These are phyloP conservation scores for Chaetomium globosum DNA, from an alignment of 2,329 filamentous ascomycete genomes.

Conservation along the genomic window DNA sequence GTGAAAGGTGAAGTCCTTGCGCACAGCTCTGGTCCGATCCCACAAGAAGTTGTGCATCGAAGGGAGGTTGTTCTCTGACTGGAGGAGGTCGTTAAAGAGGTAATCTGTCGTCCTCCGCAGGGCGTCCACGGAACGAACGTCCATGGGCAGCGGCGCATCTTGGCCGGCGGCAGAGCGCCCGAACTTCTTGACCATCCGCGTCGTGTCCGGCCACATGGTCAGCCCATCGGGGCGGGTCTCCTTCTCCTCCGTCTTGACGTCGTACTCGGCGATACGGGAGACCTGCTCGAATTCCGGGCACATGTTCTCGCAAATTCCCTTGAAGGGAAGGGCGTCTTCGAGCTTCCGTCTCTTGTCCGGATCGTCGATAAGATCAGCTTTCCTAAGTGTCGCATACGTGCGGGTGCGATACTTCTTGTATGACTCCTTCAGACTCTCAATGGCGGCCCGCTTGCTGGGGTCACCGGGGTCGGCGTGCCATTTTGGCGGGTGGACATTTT, in stretches of 20 bases:
- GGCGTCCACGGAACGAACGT: slow-evolving; percentile 63
- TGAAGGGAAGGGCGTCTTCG: slow-evolving; percentile 66
- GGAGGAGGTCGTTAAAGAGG: slow-evolving; percentile 61
- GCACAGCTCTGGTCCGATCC: slow-evolving; percentile 68
- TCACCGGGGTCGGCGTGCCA: slow-evolving; percentile 61
- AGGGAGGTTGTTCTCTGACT: slow-evolving; percentile 57
- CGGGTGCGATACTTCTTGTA: slow-evolving; percentile 61
- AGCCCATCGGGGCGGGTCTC: slow-evolving; percentile 45
- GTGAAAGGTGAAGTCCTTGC: slow-evolving; percentile 70
- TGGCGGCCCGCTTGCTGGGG: slow-evolving; percentile 52
- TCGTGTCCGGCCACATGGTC: slow-evolving; percentile 51
- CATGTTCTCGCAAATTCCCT: slow-evolving; percentile 70
- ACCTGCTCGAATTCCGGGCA: slow-evolving; percentile 69
- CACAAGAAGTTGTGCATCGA: slow-evolving; percentile 65
- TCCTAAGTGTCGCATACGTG: slow-evolving; percentile 60
- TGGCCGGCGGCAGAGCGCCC: slow-evolving; percentile 69
- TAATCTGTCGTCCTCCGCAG: slow-evolving; percentile 65
- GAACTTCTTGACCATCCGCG: slow-evolving; percentile 67
- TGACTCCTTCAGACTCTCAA: slow-evolving; percentile 58
- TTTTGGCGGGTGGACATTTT: slow-evolving; percentile 56
- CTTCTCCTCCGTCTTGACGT: slow-evolving; percentile 61
- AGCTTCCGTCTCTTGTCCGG: slow-evolving; percentile 64
- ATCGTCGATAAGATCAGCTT: slow-evolving; percentile 64
- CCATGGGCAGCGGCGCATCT: slow-evolving; percentile 68
- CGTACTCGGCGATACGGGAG: slow-evolving; percentile 62